Evolutionary conservation across 805 yeast genomes (phyloP).

Genomic region (Kluyveromyces wickerhamii): DNA sequence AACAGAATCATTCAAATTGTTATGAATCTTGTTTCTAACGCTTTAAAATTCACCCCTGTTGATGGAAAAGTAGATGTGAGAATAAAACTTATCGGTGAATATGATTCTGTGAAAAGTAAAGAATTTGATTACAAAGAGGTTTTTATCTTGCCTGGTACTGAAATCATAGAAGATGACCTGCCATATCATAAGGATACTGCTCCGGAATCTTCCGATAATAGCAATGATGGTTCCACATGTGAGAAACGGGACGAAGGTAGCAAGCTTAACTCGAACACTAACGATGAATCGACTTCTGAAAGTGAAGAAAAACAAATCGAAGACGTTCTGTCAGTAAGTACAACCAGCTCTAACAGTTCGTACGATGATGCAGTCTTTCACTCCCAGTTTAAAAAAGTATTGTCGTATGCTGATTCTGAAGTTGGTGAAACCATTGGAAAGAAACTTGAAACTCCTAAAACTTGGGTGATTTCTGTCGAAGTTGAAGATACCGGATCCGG

Average conservation of each 20-base stretch:
- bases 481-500: slow-evolving; percentile 95
- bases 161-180: slow-evolving; percentile 11
- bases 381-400: slow-evolving; percentile 32
- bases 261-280: neutral
- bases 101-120: slow-evolving; percentile 47
- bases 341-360: slow-evolving; percentile 26
- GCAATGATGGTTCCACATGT: neutral
- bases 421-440: slow-evolving; percentile 17
- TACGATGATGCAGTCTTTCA: slow-evolving; percentile 39
- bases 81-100: slow-evolving; percentile 60
- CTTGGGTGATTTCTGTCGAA: slow-evolving; percentile 42
- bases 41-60: slow-evolving; percentile 86
- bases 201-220: slow-evolving; percentile 13
- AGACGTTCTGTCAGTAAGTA: slow-evolving; percentile 15
- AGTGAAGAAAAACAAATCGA: slow-evolving; percentile 8
- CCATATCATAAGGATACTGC: slow-evolving; percentile 4
- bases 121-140: slow-evolving; percentile 38
- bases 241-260: neutral
- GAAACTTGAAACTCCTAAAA: slow-evolving; percentile 22
- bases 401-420: slow-evolving; percentile 16
- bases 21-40: slow-evolving; percentile 86
- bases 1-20: slow-evolving; percentile 86
- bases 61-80: slow-evolving; percentile 71
- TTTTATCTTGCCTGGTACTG: slow-evolving; percentile 30
- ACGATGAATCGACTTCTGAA: neutral